phyloP scores from a whole-genome alignment of 148 eudicot species.

The Limonium bicolor region DNA sequence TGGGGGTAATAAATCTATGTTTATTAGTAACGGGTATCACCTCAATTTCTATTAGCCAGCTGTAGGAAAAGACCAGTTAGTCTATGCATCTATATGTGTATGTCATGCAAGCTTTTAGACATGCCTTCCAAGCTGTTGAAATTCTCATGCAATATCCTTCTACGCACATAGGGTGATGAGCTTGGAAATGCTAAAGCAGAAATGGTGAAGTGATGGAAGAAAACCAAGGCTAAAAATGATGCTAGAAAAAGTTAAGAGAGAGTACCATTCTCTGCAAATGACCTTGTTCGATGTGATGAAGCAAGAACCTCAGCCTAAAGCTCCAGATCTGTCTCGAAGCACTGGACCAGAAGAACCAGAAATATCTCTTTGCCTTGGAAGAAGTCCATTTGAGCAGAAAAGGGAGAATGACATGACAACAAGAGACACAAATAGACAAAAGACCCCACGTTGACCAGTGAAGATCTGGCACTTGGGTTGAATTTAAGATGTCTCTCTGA shows the following conservation, averaged over 20 bases:
- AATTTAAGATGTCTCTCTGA: not conserved
- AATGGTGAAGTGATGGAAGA: constrained; percentile 68
- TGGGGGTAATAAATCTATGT: too few relatives aligned
- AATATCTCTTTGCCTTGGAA: not conserved
- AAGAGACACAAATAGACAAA: not conserved
- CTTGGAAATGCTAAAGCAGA: constrained; percentile 46
- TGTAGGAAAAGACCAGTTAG: too few relatives aligned
- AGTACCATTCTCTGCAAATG: constrained; percentile 47
- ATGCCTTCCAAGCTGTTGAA: not conserved
- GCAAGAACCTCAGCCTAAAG: constrained; percentile 11
- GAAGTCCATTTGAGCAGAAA: not conserved
- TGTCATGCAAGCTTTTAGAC: too few relatives aligned
- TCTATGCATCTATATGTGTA: too few relatives aligned
- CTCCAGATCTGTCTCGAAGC: not conserved
- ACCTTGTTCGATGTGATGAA: constrained; percentile 28
- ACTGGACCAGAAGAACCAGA: constrained; percentile 3
- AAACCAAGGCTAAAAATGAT: constrained; percentile 44
- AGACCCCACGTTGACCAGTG: not conserved
- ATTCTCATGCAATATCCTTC: not conserved
- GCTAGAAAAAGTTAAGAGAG: constrained; percentile 40
- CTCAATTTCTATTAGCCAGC: too few relatives aligned
- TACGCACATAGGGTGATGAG: constrained; percentile 21
- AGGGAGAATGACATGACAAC: not conserved
- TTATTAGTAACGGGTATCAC: too few relatives aligned
- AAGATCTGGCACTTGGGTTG: not conserved